phyloP scores from a whole-genome alignment of 2,329 filamentous ascomycete species.

The Penicillium sp. region DNA sequence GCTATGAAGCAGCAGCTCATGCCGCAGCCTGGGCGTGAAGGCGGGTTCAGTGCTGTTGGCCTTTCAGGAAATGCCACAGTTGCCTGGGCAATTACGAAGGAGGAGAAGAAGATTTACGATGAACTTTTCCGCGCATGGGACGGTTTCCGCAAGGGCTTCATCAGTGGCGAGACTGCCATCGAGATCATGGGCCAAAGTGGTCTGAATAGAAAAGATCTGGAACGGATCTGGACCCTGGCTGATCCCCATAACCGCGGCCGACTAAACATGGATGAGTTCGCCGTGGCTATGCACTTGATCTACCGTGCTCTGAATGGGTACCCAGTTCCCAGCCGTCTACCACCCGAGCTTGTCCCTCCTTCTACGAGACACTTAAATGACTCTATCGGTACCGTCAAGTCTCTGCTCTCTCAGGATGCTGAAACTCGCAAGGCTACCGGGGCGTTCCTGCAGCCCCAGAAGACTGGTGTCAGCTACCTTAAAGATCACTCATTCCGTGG shows the following conservation, averaged over 20 bases:
- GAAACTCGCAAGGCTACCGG: slow-evolving; percentile 85
- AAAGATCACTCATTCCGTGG: slow-evolving; percentile 91
- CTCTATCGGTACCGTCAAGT: slow-evolving; percentile 90
- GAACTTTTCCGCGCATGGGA: slow-evolving; percentile 95
- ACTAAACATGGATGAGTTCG: slow-evolving; percentile 94
- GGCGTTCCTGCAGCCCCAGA: slow-evolving; percentile 86
- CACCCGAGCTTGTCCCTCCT: slow-evolving; percentile 88
- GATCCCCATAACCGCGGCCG: slow-evolving; percentile 93
- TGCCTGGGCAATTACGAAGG: slow-evolving; percentile 97
- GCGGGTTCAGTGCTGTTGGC: slow-evolving; percentile 77
- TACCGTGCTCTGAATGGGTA: slow-evolving; percentile 97
- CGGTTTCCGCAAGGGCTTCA: slow-evolving; percentile 86
- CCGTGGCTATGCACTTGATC: slow-evolving; percentile 98
- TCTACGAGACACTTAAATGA: slow-evolving; percentile 91
- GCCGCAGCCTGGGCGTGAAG: slow-evolving; percentile 91
- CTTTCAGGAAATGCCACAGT: slow-evolving; percentile 92
- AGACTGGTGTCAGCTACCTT: slow-evolving; percentile 96
- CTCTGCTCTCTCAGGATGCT: slow-evolving; percentile 82
- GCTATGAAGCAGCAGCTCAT: slow-evolving; percentile 92
- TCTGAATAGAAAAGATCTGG: slow-evolving; percentile 82
- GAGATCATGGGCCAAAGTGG: slow-evolving; percentile 98
- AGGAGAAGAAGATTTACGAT: slow-evolving; percentile 97
- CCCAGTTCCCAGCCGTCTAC: slow-evolving; percentile 80
- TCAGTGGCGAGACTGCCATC: slow-evolving; percentile 87
- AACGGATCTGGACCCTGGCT: slow-evolving; percentile 90